Base-by-base conservation (phyloP, 371 early-diverging fungal species). In the Haplosporangium sp. region DNA sequence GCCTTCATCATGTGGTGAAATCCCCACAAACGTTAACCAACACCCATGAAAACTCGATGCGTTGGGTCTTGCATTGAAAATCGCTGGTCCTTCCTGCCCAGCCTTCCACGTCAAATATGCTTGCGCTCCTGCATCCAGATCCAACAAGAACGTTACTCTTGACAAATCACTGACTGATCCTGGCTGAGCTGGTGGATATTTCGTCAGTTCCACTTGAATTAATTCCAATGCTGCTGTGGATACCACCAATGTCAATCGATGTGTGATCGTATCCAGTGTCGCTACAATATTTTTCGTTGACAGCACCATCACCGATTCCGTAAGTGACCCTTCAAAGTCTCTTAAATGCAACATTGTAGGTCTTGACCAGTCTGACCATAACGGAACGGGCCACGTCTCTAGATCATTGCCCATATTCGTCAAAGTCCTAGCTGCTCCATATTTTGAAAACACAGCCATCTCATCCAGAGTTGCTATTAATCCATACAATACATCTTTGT, bases 381-480 rank as follows among this genome's bases (percentile, higher is more conserved):
- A 62, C 0, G 81, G 81, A n/a, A 79, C 53, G 9, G 81, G 81
- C 81, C 81, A 79, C 0, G 74, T 79, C 65, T 79, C 81, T 38
- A 79, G 62, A 47, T 79, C 81, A 40, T 69, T 74, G 38, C 81
- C 81, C 81, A 79, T 79, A 65, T 79, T 79, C 60, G 81, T 71
- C 61, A 79, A 45, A 11, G 71, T 63, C 9, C 81, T 66, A 2
- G 81, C 81, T 2, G 81, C 81, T 17, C 81, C 81, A 44, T 79
- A 71, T 55, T 74, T 74, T 10, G 64, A 42, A 52, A 79, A 79
- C 9, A 79, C 81, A 1, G 74, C 69, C 57, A 61, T 73, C 62
- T 79, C 81, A 9, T 79, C 81, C 58, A 64, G 5, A 5, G 81
- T 79, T 20, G 81, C 81, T 15, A 79, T 67, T 10, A 74, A 35